Evolutionary conservation across 2,329 filamentous ascomycete genomes (phyloP).

Genomic region (Diaporthe vaccinii): DNA sequence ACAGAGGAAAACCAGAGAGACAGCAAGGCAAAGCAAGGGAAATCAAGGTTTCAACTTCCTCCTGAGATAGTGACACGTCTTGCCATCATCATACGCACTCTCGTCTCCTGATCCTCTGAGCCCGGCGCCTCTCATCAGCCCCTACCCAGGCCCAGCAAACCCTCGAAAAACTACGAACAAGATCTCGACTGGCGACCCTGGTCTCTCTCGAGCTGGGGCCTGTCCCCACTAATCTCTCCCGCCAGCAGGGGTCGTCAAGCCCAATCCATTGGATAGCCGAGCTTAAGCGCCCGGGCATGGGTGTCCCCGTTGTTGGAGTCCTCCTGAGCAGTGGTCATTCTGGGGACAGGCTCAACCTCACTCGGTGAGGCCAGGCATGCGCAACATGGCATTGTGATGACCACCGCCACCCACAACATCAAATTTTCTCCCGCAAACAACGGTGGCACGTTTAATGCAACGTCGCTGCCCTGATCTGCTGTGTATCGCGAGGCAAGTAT

Average conservation of each 20-base stretch:
- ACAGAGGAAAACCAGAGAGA: conserved; percentile 42
- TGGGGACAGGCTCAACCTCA: conserved; percentile 16
- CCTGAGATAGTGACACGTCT: conserved; percentile 4
- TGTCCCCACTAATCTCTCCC: conserved; percentile 37
- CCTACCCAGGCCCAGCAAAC: background rate
- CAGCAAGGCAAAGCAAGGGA: background rate
- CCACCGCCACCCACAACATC: conserved; percentile 7
- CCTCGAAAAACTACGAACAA: background rate
- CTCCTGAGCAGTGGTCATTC: conserved; percentile 9
- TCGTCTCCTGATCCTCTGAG: conserved; percentile 21
- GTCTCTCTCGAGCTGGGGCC: conserved; percentile 33
- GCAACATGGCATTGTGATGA: background rate
- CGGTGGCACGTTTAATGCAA: background rate
- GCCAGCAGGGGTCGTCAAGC: conserved; percentile 16
- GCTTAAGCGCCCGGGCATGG: conserved; percentile 33
- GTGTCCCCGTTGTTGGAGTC: conserved; percentile 29
- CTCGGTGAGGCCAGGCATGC: background rate
- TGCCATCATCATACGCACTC: conserved; percentile 10
- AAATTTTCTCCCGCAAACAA: background rate
- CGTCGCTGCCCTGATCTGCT: background rate
- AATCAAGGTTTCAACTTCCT: background rate
- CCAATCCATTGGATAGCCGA: conserved; percentile 38
- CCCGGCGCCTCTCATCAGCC: background rate
- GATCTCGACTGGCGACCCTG: conserved; percentile 27
- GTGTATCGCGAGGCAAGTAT: conserved; percentile 5